phyloP scores from a whole-genome alignment of 139 green algal genomes.

The Nannochloris sp. region DNA sequence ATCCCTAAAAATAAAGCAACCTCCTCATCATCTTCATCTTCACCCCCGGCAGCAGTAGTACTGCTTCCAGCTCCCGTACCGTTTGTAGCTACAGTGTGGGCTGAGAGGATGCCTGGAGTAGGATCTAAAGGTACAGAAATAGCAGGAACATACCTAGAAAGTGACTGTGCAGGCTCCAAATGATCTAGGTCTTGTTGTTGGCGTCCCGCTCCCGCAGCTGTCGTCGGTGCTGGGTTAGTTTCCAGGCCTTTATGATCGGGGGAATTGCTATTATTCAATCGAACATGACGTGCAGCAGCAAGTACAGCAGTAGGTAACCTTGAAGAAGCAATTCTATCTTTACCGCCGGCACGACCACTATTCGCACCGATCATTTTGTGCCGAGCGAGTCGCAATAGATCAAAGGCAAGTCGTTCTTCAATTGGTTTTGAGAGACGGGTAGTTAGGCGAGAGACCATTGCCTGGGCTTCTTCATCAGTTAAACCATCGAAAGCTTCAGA shows the following conservation, averaged over 20 bases:
- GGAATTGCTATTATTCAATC: too few relatives aligned
- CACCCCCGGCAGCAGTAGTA: not conserved
- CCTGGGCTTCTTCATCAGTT: not conserved
- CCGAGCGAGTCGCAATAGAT: constrained; percentile 54
- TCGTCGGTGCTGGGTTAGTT: too few relatives aligned
- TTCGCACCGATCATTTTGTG: constrained; percentile 50
- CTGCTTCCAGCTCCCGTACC: too few relatives aligned
- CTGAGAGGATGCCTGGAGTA: not conserved
- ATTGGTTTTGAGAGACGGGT: constrained; percentile 2
- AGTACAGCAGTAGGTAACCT: not conserved
- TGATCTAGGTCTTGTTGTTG: too few relatives aligned
- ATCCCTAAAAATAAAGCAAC: constrained; percentile 17
- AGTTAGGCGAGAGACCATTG: constrained; percentile 7
- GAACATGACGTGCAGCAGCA: too few relatives aligned
- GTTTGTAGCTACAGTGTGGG: too few relatives aligned
- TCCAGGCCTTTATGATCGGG: too few relatives aligned
- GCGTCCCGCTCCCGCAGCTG: too few relatives aligned
- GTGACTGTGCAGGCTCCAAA: too few relatives aligned
- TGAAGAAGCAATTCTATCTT: not conserved
- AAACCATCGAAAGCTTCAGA: too few relatives aligned
- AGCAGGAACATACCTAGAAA: too few relatives aligned
- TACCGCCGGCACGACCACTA: not conserved
- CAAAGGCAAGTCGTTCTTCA: constrained; percentile 36
- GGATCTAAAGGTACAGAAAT: not conserved
- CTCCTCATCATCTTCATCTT: not conserved